phyloP scores from a whole-genome alignment of 2,329 filamentous ascomycete species.

The Epichloe amarillans region DNA sequence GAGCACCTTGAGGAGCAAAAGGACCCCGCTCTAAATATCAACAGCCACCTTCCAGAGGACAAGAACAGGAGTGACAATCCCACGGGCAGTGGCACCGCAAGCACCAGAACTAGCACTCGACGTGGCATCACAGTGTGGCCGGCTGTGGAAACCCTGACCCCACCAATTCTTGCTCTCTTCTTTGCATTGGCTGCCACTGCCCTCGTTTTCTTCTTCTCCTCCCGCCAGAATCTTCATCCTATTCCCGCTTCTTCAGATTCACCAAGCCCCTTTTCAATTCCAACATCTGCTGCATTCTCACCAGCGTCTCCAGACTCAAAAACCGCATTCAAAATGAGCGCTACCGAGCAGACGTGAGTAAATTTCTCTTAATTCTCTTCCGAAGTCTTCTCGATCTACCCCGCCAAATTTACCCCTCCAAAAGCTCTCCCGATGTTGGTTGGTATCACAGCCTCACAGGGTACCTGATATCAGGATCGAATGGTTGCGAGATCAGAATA shows the following conservation, averaged over 20 bases:
- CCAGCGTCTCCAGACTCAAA: conserved; percentile 14
- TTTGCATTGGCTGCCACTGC: conserved; percentile 23
- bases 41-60: background rate
- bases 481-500: too few species aligned
- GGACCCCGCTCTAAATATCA: conserved; percentile 5
- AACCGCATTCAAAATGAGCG: conserved; percentile 47
- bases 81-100: background rate
- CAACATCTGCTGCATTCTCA: conserved; percentile 11
- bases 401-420: conserved; percentile 19
- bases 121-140: conserved; percentile 15
- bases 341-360: conserved; percentile 71
- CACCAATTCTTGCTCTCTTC: conserved; percentile 28
- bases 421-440: background rate
- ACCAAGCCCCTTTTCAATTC: conserved; percentile 15
- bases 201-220: conserved; percentile 12
- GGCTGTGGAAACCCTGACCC: conserved; percentile 27
- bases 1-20: background rate
- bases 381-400: conserved; percentile 11
- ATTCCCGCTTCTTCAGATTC: conserved; percentile 16
- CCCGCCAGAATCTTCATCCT: conserved; percentile 8
- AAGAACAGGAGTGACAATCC: background rate
- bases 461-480: too few species aligned
- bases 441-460: too few species aligned
- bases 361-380: conserved; percentile 8
- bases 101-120: background rate